Conservation (phyloP, 495 filamentous ascomycete genomes). For the Podospora pseudoanserina region DNA sequence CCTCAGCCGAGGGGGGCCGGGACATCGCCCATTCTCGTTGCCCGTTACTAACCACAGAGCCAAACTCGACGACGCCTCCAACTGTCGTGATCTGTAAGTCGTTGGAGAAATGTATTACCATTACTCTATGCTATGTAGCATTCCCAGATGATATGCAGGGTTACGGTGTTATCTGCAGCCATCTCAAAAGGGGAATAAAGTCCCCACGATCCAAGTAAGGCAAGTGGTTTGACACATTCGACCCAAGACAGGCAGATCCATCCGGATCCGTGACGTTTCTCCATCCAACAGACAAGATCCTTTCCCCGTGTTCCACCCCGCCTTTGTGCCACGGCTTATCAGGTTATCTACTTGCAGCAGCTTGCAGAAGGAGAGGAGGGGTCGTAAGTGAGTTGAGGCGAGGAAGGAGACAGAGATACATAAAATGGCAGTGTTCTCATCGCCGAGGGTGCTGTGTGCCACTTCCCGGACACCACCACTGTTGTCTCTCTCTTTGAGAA, state of each 20-base stretch:
- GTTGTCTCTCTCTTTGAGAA: not conserved
- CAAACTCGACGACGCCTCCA: not conserved
- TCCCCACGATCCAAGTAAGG: slow-evolving; percentile 8
- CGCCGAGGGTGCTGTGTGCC: not conserved
- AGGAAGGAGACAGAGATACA: slow-evolving; percentile 16
- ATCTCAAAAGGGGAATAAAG: slow-evolving; percentile 25
- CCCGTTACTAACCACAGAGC: not conserved
- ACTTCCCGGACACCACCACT: not conserved
- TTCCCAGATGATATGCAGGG: slow-evolving; percentile 7
- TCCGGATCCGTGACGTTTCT: not conserved
- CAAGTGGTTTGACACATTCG: not conserved
- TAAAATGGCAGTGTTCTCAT: slow-evolving; percentile 23
- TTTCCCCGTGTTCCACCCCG: slow-evolving; percentile 9
- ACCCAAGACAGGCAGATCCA: slow-evolving; percentile 1
- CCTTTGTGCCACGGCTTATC: slow-evolving; percentile 17
- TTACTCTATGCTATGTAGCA: not conserved
- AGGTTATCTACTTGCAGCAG: slow-evolving; percentile 14
- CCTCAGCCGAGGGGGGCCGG: not conserved
- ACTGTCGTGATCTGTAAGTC: not conserved
- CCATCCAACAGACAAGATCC: not conserved
- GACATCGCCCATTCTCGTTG: not conserved
- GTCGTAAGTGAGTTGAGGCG: slow-evolving; percentile 13
- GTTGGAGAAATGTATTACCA: not conserved
- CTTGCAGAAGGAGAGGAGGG: slow-evolving; percentile 17
- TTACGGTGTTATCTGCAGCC: slow-evolving; percentile 15